Percentiles rank a stretch among this genome's conserved stretches.
phyloP scores from a whole-genome alignment of 2,329 filamentous ascomycete genomes.

The Ceratocystis destructans region DNA sequence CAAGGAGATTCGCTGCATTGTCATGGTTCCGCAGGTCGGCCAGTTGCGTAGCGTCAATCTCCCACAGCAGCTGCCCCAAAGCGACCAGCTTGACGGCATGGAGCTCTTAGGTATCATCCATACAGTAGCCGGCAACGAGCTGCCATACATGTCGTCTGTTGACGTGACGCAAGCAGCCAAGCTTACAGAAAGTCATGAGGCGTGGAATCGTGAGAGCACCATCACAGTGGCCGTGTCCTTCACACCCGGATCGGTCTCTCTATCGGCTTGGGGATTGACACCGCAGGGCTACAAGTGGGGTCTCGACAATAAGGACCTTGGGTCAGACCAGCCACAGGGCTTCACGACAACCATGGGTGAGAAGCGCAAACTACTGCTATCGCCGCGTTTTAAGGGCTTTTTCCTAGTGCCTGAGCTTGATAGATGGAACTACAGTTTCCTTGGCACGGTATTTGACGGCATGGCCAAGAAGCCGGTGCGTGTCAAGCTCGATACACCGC shows the following conservation, averaged over 20 bases:
- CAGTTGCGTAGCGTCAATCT: constrained; percentile 84
- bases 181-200: constrained; percentile 64
- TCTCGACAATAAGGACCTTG: constrained; percentile 82
- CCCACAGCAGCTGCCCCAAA: constrained; percentile 77
- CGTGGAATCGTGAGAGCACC: constrained; percentile 75
- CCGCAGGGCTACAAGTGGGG: constrained; percentile 94
- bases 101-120: constrained; percentile 93
- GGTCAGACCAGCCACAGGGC: constrained; percentile 84
- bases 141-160: constrained; percentile 87
- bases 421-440: constrained; percentile 97
- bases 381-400: constrained; percentile 86
- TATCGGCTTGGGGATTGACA: constrained; percentile 86
- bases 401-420: constrained; percentile 87
- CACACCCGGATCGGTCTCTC: constrained; percentile 87
- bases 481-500: constrained; percentile 85
- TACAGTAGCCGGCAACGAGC: constrained; percentile 86
- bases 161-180: constrained; percentile 92
- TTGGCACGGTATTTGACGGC: constrained; percentile 75
- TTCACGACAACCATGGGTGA: constrained; percentile 87
- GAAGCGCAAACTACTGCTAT: constrained; percentile 86
- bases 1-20: constrained; percentile 92
- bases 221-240: constrained; percentile 93
- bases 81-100: constrained; percentile 73
- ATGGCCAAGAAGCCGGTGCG: constrained; percentile 84
- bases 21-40: constrained; percentile 94